Evolutionary conservation across 768 basidiomycete genomes (phyloP).

Genomic region (Kwoniella sp.): DNA sequence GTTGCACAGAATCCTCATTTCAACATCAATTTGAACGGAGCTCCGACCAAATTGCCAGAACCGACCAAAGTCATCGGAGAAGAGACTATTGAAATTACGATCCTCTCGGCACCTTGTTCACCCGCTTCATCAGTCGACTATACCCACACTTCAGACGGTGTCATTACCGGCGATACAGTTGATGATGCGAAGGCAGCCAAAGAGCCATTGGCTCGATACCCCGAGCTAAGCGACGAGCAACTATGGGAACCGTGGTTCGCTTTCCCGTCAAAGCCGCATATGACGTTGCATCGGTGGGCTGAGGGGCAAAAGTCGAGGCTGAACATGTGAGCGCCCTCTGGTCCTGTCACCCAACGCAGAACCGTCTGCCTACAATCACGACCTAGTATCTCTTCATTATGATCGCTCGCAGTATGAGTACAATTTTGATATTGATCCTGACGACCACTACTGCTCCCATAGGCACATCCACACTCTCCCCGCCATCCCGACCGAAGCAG

Average conservation of each 20-base stretch:
- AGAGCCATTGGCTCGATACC: background rate
- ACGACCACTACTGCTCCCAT: background rate
- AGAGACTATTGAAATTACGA: background rate
- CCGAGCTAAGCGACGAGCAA: conserved; percentile 6
- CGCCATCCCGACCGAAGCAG: background rate
- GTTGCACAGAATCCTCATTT: background rate
- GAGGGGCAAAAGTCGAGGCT: conserved; percentile 7
- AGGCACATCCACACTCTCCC: conserved; percentile 15
- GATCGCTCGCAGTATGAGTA: background rate
- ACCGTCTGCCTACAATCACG: no score
- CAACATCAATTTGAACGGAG: background rate
- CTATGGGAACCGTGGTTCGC: conserved; percentile 22
- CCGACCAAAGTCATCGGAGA: background rate
- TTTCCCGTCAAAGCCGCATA: conserved; percentile 6
- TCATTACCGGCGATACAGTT: no score
- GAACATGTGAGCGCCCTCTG: conserved; percentile 14
- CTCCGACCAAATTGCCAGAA: background rate
- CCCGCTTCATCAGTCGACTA: background rate
- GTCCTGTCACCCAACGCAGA: no score
- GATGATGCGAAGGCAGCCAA: background rate
- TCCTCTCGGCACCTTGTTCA: background rate
- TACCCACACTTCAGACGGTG: background rate
- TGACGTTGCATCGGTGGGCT: conserved; percentile 22
- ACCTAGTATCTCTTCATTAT: no score
- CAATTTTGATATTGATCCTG: no score